Conservation (phyloP, 2,329 filamentous ascomycete genomes). For the Alternaria alternata region DNA sequence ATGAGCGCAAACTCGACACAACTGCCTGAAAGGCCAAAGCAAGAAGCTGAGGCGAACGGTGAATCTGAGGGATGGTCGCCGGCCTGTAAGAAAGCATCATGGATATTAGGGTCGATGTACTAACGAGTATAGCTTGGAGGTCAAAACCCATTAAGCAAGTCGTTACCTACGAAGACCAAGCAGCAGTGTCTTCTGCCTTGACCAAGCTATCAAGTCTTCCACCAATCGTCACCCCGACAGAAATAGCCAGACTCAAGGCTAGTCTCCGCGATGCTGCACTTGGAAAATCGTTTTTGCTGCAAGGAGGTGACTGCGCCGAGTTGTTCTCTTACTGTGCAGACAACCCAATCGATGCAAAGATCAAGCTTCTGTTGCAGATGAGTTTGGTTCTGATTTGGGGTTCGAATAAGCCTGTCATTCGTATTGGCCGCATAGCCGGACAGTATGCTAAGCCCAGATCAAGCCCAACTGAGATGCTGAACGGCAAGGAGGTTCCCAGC, state of each 20-base stretch:
- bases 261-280: constrained; percentile 85
- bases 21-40: constrained; percentile 8
- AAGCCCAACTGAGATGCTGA: constrained; percentile 81
- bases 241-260: constrained; percentile 81
- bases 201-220: constrained; percentile 73
- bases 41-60: constrained; percentile 10
- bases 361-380: constrained; percentile 97
- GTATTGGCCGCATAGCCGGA: constrained; percentile 94
- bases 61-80: constrained; percentile 48
- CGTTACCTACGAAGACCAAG: constrained; percentile 71
- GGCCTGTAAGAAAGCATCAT: constrained; percentile 41
- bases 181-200: constrained; percentile 66
- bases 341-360: constrained; percentile 90
- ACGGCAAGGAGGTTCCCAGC: constrained; percentile 82
- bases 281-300: constrained; percentile 90
- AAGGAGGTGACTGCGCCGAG: constrained; percentile 97
- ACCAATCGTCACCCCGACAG: constrained; percentile 79
- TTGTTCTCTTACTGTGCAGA: constrained; percentile 96
- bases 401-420: constrained; percentile 80
- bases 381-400: constrained; percentile 95
- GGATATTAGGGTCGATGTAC: background rate
- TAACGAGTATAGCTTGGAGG: constrained; percentile 68
- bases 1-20: constrained; percentile 1
- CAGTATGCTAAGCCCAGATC: constrained; percentile 97
- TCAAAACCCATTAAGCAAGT: constrained; percentile 81